A percentile compares a stretch with the other conserved stretches of the same genome.
Evolutionary conservation across 768 basidiomycete species (phyloP).

Genomic region (Xerocomellus chrysenteron): DNA sequence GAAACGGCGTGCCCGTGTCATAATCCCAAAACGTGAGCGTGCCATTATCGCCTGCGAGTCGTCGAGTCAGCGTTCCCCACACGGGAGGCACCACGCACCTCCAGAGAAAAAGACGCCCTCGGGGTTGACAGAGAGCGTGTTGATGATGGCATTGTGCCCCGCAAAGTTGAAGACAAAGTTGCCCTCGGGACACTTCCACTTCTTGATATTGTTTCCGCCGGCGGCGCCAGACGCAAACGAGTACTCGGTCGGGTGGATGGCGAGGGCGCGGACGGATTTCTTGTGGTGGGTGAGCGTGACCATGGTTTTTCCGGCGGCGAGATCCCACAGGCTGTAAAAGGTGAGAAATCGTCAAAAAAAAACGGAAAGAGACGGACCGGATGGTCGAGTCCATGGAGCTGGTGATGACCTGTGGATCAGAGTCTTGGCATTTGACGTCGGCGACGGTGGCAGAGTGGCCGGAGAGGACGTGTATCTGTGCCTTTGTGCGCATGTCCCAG

Average conservation of each 20-base stretch:
- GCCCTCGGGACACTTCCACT: conserved; percentile 99
- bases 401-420: conserved; percentile 97
- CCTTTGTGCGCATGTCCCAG: conserved; percentile 99
- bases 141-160: conserved; percentile 97
- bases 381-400: conserved; percentile 98
- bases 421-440: conserved; percentile 94
- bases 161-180: conserved; percentile 94
- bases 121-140: conserved; percentile 88
- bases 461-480: conserved; percentile 88
- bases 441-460: conserved; percentile 96
- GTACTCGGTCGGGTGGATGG: conserved; percentile 96
- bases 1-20: conserved; percentile 91
- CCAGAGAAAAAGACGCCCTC: conserved; percentile 98
- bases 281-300: conserved; percentile 99
- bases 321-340: conserved; percentile 79
- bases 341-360: not conserved
- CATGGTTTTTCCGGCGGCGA: conserved; percentile 97
- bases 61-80: not conserved
- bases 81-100: conserved; percentile 42
- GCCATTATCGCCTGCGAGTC: conserved; percentile 78
- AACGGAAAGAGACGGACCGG: conserved; percentile 47
- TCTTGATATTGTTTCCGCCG: conserved; percentile 99
- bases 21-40: conserved; percentile 94
- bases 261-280: conserved; percentile 91
- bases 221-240: conserved; percentile 94